These are phyloP conservation scores for Capsella rubella DNA, from an alignment of 441 rosid species.

Conservation along the genomic window DNA sequence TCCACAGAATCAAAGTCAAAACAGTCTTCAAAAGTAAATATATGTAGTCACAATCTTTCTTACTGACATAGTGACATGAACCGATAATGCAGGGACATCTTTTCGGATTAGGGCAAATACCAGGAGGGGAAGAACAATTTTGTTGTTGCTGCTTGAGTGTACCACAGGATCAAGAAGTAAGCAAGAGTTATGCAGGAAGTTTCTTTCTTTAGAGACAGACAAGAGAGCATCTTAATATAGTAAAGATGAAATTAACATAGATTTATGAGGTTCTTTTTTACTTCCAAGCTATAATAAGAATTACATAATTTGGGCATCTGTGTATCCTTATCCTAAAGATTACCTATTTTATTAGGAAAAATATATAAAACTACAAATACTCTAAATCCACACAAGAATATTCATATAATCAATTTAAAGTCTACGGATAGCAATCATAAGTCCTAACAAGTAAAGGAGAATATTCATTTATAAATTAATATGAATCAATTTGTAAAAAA, in stretches of 20 bases:
- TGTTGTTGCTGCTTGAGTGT: slow-evolving; percentile 22
- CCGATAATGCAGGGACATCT: slow-evolving; percentile 11
- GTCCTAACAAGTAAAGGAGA: no score
- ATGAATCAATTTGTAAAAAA: no score
- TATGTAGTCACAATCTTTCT: background rate
- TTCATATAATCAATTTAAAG: background rate
- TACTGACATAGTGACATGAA: slow-evolving; percentile 12
- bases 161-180: slow-evolving; percentile 1
- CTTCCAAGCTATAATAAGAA: background rate
- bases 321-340: background rate
- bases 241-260: slow-evolving; percentile 24
- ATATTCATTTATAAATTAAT: no score
- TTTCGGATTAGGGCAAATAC: background rate
- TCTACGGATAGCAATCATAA: no score
- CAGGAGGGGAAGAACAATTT: slow-evolving; percentile 24
- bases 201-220: background rate
- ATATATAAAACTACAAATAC: background rate
- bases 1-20: background rate
- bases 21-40: background rate
- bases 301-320: slow-evolving; percentile 11
- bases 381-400: background rate
- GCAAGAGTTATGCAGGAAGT: slow-evolving; percentile 13
- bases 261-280: background rate
- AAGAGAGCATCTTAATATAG: background rate
- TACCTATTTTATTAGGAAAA: background rate